Percentiles rank a stretch among this genome's conserved stretches.
These are phyloP conservation scores for Hemileccinum rubropunctum DNA, from an alignment of 768 basidiomycete species.

Conservation along the genomic window DNA sequence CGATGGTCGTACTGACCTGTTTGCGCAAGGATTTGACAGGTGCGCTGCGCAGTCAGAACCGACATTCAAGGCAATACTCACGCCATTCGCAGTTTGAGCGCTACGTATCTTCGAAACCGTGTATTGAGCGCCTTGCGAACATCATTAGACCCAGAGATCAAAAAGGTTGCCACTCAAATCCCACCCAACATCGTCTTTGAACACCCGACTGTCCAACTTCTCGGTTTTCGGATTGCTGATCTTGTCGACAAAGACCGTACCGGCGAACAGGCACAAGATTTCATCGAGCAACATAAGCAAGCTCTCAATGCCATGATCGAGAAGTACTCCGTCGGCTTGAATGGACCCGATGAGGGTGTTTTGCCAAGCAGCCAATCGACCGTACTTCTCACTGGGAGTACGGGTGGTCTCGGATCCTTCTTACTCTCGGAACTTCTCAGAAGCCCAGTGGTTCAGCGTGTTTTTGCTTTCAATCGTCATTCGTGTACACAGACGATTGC, in stretches of 20 bases:
- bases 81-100: constrained; percentile 16
- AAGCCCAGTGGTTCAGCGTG: constrained; percentile 20
- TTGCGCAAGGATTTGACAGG: constrained; percentile 37
- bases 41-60: not conserved
- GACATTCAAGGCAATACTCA: not conserved
- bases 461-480: constrained; percentile 36
- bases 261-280: not conserved
- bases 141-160: constrained; percentile 22
- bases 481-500: constrained; percentile 7
- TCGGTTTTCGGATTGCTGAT: constrained; percentile 5
- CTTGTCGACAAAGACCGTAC: not conserved
- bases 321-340: constrained; percentile 32
- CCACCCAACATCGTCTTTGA: constrained; percentile 33
- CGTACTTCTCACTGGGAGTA: too few species aligned
- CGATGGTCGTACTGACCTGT: constrained; percentile 14
- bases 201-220: constrained; percentile 35
- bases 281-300: constrained; percentile 1
- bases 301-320: constrained; percentile 37
- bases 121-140: constrained; percentile 20
- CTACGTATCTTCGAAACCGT: constrained; percentile 24
- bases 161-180: constrained; percentile 21
- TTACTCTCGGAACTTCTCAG: constrained; percentile 32
- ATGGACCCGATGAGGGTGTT: constrained; percentile 3
- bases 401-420: constrained; percentile 9
- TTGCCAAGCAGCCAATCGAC: too few species aligned